phyloP scores from a whole-genome alignment of 768 basidiomycete genomes.

The Fomitopsis serialis region DNA sequence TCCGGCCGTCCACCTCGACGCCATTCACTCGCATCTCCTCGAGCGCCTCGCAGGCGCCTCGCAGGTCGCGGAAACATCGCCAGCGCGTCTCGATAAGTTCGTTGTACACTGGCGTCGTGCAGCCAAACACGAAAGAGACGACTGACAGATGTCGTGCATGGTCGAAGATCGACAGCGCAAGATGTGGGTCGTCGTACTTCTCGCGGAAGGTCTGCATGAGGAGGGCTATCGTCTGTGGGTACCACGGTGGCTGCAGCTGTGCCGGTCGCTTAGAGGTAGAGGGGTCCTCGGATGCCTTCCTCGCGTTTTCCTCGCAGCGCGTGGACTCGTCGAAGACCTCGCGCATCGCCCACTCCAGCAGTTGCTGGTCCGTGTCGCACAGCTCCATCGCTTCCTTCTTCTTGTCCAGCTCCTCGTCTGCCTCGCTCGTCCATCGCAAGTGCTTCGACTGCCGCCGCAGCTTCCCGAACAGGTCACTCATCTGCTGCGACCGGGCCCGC shows the following conservation, averaged over 20 bases:
- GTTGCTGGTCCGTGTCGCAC: constrained; percentile 61
- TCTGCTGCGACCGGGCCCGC: constrained; percentile 12
- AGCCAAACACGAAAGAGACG: constrained; percentile 84
- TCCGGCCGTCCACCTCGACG: constrained; percentile 56
- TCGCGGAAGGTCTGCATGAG: constrained; percentile 78
- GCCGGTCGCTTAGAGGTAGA: constrained; percentile 22
- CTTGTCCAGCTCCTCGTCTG: constrained; percentile 60
- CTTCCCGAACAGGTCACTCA: constrained; percentile 49
- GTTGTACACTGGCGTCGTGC: constrained; percentile 84
- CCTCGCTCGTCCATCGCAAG: constrained; percentile 76
- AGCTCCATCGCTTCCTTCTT: constrained; percentile 61
- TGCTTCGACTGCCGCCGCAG: constrained; percentile 48
- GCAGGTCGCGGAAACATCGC: constrained; percentile 76
- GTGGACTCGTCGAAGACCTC: constrained; percentile 63
- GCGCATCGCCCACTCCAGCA: constrained; percentile 67
- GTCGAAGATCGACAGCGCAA: constrained; percentile 78
- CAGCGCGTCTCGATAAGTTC: constrained; percentile 85
- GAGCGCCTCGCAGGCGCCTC: constrained; percentile 65
- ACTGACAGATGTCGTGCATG: constrained; percentile 72
- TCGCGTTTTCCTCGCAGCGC: constrained; percentile 43
- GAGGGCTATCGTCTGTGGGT: constrained; percentile 69
- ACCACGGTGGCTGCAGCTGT: constrained; percentile 54
- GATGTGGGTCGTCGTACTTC: constrained; percentile 71
- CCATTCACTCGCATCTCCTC: constrained; percentile 83
- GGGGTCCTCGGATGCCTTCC: constrained; percentile 24